Conservation (phyloP, 2,329 filamentous ascomycete species). For the Hypoxylon sp. region DNA sequence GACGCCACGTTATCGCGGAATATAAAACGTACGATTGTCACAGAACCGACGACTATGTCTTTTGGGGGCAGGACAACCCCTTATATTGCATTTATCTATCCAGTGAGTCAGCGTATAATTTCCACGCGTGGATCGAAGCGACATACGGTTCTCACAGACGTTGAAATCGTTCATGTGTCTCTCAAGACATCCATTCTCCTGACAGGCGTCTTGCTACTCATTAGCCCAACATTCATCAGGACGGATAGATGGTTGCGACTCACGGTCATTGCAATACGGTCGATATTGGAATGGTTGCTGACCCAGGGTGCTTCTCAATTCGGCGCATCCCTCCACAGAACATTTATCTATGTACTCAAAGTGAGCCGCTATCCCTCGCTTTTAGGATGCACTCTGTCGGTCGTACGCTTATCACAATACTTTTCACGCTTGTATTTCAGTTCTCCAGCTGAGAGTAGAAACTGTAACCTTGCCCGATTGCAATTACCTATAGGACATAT, state of each 20-base stretch:
- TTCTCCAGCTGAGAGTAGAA: neutral
- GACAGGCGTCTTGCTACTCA: conserved; percentile 13
- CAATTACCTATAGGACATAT: conserved; percentile 19
- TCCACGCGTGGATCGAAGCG: neutral
- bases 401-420: conserved; percentile 29
- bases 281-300: neutral
- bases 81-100: conserved; percentile 3
- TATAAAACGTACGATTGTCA: conserved; percentile 15
- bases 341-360: conserved; percentile 24
- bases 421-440: conserved; percentile 23
- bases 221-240: neutral
- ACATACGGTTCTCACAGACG: conserved; percentile 24
- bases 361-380: conserved; percentile 1
- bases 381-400: neutral
- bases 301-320: neutral
- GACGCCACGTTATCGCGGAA: neutral
- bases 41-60: neutral
- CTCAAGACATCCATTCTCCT: neutral
- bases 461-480: conserved; percentile 17
- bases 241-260: neutral
- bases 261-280: conserved; percentile 25
- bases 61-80: neutral
- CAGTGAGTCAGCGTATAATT: neutral
- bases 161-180: neutral
- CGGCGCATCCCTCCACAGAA: neutral